Evolutionary conservation across 306 rosid genomes (phyloP).

Genomic region (Erythrophleum fordii): DNA sequence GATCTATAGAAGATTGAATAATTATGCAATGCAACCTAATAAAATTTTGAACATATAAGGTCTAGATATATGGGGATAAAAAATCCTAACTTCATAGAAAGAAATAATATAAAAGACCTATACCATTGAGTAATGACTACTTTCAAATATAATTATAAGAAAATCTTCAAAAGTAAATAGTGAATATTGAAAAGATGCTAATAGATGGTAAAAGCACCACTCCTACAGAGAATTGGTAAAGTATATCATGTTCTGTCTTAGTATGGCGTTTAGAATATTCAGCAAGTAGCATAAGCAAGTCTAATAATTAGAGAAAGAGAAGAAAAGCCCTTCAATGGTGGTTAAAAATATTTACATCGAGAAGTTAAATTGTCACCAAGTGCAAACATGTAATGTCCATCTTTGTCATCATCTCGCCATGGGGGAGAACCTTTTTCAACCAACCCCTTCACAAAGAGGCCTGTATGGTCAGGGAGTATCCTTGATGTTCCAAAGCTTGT

Average conservation of each 20-base stretch:
- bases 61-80: background rate
- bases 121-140: background rate
- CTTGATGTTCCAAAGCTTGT: conserved; percentile 57
- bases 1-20: background rate
- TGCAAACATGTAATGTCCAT: conserved; percentile 84
- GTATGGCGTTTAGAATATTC: conserved; percentile 2
- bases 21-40: background rate
- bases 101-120: background rate
- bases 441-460: conserved; percentile 56
- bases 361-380: conserved; percentile 82
- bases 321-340: conserved; percentile 43
- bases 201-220: background rate
- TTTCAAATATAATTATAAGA: background rate
- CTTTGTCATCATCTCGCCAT: conserved; percentile 82
- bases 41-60: background rate
- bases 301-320: background rate
- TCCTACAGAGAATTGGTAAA: background rate
- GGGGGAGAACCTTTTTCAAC: conserved; percentile 78
- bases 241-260: background rate
- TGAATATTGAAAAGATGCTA: background rate
- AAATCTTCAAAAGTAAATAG: background rate
- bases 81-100: background rate
- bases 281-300: conserved; percentile 13
- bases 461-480: conserved; percentile 51
- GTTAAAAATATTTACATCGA: conserved; percentile 73